Conservation (phyloP, 2,329 filamentous ascomycete genomes). For the Pseudopyrenochaeta lycopersici region DNA sequence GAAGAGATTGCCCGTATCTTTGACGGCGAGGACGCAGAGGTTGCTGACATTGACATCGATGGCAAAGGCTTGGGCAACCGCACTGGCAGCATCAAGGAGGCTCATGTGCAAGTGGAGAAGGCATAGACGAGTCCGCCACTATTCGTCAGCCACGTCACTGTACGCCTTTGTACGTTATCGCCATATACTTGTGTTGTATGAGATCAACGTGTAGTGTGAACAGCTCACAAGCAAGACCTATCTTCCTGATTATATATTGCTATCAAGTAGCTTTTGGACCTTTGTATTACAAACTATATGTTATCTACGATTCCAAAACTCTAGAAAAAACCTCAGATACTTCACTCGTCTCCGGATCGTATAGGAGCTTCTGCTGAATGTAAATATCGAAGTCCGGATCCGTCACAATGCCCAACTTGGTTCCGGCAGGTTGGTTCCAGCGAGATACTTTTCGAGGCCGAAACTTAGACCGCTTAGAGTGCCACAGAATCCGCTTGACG, state of each 20-base stretch:
- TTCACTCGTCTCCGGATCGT: background rate
- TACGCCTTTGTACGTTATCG: slow-evolving; percentile 2
- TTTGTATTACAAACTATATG: background rate
- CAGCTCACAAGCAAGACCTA: slow-evolving; percentile 2
- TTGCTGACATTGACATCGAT: slow-evolving; percentile 39
- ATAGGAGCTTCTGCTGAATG: background rate
- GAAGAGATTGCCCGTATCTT: slow-evolving; percentile 77
- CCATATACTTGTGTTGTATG: background rate
- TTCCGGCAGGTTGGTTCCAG: background rate
- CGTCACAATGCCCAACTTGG: background rate
- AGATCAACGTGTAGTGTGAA: slow-evolving; percentile 3
- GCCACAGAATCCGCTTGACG: no score
- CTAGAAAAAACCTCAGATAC: background rate
- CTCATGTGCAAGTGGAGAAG: slow-evolving; percentile 21
- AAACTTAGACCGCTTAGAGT: background rate
- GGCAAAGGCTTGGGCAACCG: slow-evolving; percentile 47
- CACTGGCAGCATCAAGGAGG: slow-evolving; percentile 17
- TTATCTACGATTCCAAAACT: background rate
- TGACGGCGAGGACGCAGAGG: slow-evolving; percentile 67
- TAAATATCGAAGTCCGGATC: background rate
- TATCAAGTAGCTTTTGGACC: slow-evolving; percentile 1
- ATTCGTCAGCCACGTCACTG: background rate
- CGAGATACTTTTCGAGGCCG: background rate
- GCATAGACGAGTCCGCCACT: slow-evolving; percentile 9
- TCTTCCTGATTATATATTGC: slow-evolving; percentile 1